Conservation (phyloP, 257 asterid genomes). For the Nicotiana benthamiana region DNA sequence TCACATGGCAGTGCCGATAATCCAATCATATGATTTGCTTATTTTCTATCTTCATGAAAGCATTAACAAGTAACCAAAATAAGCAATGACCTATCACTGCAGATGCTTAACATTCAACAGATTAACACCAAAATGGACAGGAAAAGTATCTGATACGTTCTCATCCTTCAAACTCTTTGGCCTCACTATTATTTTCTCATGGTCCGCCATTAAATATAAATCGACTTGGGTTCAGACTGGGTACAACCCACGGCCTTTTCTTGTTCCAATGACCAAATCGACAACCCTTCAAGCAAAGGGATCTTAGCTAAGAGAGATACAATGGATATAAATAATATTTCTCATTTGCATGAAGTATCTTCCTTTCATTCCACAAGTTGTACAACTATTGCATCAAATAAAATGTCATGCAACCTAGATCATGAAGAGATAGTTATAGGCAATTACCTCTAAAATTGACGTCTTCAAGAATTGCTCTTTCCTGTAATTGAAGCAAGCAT, state of each 20-base stretch:
- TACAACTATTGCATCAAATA: background rate
- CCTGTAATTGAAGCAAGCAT: background rate
- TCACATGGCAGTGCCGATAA: background rate
- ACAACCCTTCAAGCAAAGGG: too few species aligned
- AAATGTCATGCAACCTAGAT: background rate
- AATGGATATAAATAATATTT: background rate
- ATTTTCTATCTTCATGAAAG: too few species aligned
- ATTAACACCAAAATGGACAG: background rate
- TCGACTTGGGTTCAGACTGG: too few species aligned
- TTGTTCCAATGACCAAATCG: too few species aligned
- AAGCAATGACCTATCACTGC: background rate
- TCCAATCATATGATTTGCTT: too few species aligned
- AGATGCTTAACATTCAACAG: background rate
- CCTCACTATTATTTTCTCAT: background rate
- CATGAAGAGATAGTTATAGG: background rate
- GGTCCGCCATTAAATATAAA: background rate
- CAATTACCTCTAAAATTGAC: slow-evolving; percentile 1
- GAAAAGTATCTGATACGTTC: background rate
- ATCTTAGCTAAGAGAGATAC: background rate
- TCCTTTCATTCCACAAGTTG: background rate
- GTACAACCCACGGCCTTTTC: background rate
- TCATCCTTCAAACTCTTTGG: background rate
- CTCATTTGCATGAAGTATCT: background rate
- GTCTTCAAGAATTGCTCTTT: background rate
- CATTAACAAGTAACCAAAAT: too few species aligned